Evolutionary conservation across 352 stramenopile genomes (phyloP).

Genomic region (Blastocystis sp.): DNA sequence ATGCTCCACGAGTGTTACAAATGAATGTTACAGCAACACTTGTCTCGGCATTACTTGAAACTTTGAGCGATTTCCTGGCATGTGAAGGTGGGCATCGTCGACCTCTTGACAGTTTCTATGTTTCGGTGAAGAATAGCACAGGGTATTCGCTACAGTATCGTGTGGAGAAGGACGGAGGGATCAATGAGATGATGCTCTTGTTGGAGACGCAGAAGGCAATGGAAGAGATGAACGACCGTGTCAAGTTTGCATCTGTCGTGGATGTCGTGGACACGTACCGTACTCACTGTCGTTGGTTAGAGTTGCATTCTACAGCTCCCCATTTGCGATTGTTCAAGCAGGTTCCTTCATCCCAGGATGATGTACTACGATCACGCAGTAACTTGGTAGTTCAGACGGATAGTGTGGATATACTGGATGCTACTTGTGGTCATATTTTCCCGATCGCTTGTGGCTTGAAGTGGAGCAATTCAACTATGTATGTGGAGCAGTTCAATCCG

Average conservation of each 20-base stretch:
- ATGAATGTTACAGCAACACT: constrained; percentile 53
- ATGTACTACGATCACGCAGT: not conserved
- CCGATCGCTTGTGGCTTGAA: constrained; percentile 15
- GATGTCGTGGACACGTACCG: constrained; percentile 46
- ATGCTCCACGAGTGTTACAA: not conserved
- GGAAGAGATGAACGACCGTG: not conserved
- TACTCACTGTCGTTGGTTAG: constrained; percentile 3
- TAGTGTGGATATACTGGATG: not conserved
- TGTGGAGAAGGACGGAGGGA: constrained; percentile 25
- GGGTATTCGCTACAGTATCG: constrained; percentile 30
- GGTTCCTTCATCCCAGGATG: not conserved
- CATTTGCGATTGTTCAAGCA: constrained; percentile 45
- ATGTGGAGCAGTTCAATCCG: constrained; percentile 25
- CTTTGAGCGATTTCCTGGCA: not conserved
- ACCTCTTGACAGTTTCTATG: constrained; percentile 1
- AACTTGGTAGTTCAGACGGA: not conserved
- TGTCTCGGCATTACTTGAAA: not conserved
- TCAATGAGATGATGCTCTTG: constrained; percentile 35
- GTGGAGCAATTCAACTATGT: not conserved
- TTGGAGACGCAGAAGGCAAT: not conserved
- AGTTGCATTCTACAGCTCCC: not conserved
- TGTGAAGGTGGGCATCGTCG: not conserved
- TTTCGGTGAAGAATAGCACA: constrained; percentile 35
- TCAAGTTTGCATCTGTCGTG: not conserved
- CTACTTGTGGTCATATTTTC: constrained; percentile 49